Conservation (phyloP, 768 basidiomycete species). For the Pleurotus citrinopileatus region DNA sequence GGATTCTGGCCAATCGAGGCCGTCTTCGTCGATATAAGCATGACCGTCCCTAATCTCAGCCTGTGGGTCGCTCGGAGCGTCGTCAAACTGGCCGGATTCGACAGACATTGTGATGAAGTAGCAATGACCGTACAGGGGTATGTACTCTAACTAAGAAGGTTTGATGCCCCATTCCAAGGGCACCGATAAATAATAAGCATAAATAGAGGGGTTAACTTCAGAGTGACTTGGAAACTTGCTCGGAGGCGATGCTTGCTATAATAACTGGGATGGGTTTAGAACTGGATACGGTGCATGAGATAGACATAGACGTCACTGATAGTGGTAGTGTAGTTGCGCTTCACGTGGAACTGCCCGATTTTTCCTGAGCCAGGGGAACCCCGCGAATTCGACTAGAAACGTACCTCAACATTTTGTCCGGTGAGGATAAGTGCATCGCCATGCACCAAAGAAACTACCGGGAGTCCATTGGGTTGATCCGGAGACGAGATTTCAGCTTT, state of each 20-base stretch:
- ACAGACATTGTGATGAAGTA: constrained; percentile 25
- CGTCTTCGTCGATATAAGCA: constrained; percentile 39
- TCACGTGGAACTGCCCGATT: not conserved
- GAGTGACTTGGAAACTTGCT: not conserved
- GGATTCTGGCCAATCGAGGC: constrained; percentile 23
- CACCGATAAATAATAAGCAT: constrained; percentile 7
- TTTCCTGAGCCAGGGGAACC: not conserved
- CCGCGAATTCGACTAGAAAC: not conserved
- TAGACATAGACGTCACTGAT: not conserved
- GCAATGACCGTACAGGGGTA: constrained; percentile 17
- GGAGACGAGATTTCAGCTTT: not conserved
- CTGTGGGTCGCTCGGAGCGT: constrained; percentile 38
- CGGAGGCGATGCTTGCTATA: not conserved
- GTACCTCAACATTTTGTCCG: not conserved
- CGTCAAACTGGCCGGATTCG: constrained; percentile 60
- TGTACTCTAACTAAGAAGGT: constrained; percentile 9
- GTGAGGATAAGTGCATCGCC: constrained; percentile 2
- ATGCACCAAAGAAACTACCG: not conserved
- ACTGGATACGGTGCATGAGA: not conserved
- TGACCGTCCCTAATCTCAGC: constrained; percentile 24
- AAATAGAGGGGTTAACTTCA: not conserved
- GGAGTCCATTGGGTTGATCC: not conserved
- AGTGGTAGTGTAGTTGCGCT: not conserved
- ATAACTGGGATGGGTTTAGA: not conserved
- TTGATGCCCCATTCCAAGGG: not conserved